Evolutionary conservation across 2,329 filamentous ascomycete species (phyloP).

Genomic region (Chrysoporthe cubensis): DNA sequence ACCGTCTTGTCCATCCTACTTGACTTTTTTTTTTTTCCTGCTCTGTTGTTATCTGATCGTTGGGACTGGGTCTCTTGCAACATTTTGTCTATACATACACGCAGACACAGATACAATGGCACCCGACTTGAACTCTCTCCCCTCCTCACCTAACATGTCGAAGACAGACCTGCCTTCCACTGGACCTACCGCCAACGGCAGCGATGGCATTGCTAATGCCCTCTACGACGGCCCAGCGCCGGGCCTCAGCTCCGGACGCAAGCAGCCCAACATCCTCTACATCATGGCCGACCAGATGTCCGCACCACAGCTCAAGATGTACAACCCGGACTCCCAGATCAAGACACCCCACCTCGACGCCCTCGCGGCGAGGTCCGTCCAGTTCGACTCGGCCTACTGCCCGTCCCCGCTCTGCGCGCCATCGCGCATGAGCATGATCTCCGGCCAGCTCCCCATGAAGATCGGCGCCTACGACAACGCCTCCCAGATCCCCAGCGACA

Average conservation of each 20-base stretch:
- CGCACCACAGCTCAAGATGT: slow-evolving; percentile 87
- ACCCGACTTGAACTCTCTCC: slow-evolving; percentile 75
- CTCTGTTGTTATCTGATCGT: slow-evolving; percentile 9
- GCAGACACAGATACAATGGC: slow-evolving; percentile 54
- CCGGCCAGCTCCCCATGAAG: slow-evolving; percentile 86
- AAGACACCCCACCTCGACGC: slow-evolving; percentile 89
- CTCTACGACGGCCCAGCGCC: slow-evolving; percentile 20
- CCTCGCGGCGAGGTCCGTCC: slow-evolving; percentile 78
- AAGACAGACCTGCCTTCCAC: slow-evolving; percentile 13
- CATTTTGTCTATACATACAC: slow-evolving; percentile 20
- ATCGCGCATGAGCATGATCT: slow-evolving; percentile 93
- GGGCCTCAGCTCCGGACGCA: slow-evolving; percentile 22
- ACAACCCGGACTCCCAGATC: slow-evolving; percentile 86
- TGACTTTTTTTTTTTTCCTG: slow-evolving; percentile 12
- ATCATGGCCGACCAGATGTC: slow-evolving; percentile 98
- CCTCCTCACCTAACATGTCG: slow-evolving; percentile 49
- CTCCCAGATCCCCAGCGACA: slow-evolving; percentile 78
- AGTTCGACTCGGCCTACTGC: slow-evolving; percentile 94
- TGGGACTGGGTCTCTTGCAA: slow-evolving; percentile 13
- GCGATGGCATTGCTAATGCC: slow-evolving; percentile 33
- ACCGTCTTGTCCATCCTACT: background rate
- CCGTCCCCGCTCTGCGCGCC: slow-evolving; percentile 91
- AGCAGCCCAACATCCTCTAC: slow-evolving; percentile 76
- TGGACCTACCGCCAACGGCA: slow-evolving; percentile 24
- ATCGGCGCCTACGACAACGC: slow-evolving; percentile 94